Evolutionary conservation across 2,329 filamentous ascomycete genomes (phyloP).

Genomic region (Cladosporium colombiae): DNA sequence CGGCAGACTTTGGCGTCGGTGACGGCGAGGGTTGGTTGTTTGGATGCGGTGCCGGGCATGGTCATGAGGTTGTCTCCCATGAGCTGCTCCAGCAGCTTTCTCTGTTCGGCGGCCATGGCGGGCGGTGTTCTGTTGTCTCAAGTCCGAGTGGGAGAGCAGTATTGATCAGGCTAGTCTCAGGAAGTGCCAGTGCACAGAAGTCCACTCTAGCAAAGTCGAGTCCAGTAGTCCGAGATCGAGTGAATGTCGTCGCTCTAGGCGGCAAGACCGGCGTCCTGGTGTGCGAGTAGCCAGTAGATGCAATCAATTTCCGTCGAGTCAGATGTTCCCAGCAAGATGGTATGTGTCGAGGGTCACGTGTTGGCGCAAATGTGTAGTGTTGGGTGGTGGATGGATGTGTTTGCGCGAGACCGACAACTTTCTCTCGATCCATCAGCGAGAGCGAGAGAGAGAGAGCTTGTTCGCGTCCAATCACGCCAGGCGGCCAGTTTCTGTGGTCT

Average conservation of each 20-base stretch:
- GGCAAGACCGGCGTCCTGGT: not conserved
- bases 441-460: slow-evolving; percentile 5
- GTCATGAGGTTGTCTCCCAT: slow-evolving; percentile 74
- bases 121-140: not conserved
- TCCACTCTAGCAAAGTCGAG: not conserved
- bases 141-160: not conserved
- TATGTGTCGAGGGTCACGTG: not conserved
- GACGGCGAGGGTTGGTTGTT: slow-evolving; percentile 79
- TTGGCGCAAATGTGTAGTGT: not conserved
- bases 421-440: not conserved
- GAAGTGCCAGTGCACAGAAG: not conserved
- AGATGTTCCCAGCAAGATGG: not conserved
- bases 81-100: slow-evolving; percentile 96
- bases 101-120: slow-evolving; percentile 90
- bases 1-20: slow-evolving; percentile 93
- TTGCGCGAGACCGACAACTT: not conserved
- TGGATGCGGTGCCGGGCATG: slow-evolving; percentile 70
- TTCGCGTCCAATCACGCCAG: not conserved
- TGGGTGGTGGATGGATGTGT: not conserved
- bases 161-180: not conserved
- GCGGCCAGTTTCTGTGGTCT: not conserved
- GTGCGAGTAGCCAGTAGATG: not conserved
- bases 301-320: not conserved
- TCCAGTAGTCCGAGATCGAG: not conserved
- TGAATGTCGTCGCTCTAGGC: not conserved